Percentiles rank a stretch among this genome's conserved stretches.
Conservation (phyloP, 1,139 yeast genomes). For the Lodderomyces parapsilosis region DNA sequence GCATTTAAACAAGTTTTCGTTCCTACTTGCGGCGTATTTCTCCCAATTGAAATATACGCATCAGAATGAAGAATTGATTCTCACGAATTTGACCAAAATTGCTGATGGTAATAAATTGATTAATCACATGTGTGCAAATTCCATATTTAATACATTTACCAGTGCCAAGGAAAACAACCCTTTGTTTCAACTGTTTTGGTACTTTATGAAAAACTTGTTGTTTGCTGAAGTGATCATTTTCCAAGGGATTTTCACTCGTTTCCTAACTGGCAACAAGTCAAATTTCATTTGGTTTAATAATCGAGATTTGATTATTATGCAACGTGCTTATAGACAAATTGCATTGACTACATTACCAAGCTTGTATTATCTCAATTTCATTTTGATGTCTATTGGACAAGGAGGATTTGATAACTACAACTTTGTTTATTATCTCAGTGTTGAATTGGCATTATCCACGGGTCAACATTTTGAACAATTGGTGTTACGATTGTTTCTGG, state of each 20-base stretch:
- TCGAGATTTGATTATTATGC: constrained; percentile 12
- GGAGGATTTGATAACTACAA: constrained; percentile 73
- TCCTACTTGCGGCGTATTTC: constrained; percentile 40
- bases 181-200: constrained; percentile 32
- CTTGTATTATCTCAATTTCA: constrained; percentile 55
- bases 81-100: constrained; percentile 21
- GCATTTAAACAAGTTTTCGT: constrained; percentile 50
- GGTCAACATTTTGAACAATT: constrained; percentile 34
- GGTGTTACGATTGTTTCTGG: constrained; percentile 40
- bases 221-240: constrained; percentile 55
- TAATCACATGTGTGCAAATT: constrained; percentile 22
- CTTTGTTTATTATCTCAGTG: constrained; percentile 55
- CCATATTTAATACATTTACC: constrained; percentile 21
- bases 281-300: constrained; percentile 9
- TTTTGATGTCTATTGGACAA: constrained; percentile 59
- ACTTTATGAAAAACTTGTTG: constrained; percentile 40
- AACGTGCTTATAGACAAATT: constrained; percentile 27
- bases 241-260: constrained; percentile 52
- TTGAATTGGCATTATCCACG: constrained; percentile 38
- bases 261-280: constrained; percentile 18
- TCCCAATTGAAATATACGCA: constrained; percentile 19
- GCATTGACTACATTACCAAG: constrained; percentile 40
- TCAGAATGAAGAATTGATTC: constrained; percentile 21
- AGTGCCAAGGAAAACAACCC: constrained; percentile 15
- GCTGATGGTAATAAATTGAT: constrained; percentile 28